phyloP scores from a whole-genome alignment of 768 basidiomycete genomes.

The Nevesoporus exiguus region DNA sequence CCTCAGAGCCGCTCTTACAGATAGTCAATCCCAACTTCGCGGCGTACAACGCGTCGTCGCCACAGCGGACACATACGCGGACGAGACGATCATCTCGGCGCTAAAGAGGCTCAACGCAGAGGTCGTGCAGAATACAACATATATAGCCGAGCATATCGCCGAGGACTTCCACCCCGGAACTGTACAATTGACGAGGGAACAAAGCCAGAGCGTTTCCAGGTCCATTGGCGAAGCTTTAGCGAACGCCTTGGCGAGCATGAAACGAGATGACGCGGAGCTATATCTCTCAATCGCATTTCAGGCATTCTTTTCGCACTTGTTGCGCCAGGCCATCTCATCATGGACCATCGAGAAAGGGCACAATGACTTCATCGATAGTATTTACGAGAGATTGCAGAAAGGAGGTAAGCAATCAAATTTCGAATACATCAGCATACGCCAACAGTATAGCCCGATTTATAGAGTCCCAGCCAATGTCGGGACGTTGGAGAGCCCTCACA shows the following conservation, averaged over 20 bases:
- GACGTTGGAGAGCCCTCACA: conserved; percentile 13
- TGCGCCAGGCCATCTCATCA: conserved; percentile 6
- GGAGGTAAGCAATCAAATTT: background rate
- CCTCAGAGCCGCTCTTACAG: background rate
- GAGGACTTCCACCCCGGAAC: background rate
- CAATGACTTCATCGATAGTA: conserved; percentile 2
- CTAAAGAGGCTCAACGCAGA: conserved; percentile 14
- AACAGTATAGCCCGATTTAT: background rate
- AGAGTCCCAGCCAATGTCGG: conserved; percentile 12
- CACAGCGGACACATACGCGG: conserved; percentile 6
- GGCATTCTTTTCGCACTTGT: background rate
- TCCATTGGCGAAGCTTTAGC: conserved; percentile 2
- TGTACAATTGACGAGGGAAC: background rate
- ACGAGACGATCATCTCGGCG: conserved; percentile 2
- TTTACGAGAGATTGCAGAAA: conserved; percentile 7
- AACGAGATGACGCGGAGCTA: background rate
- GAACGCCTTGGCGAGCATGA: background rate
- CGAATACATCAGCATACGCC: background rate
- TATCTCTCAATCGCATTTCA: conserved; percentile 15
- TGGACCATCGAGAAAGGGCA: conserved; percentile 8
- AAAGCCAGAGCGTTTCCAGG: background rate
- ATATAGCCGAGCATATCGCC: conserved; percentile 7
- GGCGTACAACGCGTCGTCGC: conserved; percentile 1
- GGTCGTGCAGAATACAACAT: conserved; percentile 7
- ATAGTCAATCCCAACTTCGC: conserved; percentile 3